Base-by-base conservation (phyloP, 192 early-diverging fungal species). In the Coemansia sp. region DNA sequence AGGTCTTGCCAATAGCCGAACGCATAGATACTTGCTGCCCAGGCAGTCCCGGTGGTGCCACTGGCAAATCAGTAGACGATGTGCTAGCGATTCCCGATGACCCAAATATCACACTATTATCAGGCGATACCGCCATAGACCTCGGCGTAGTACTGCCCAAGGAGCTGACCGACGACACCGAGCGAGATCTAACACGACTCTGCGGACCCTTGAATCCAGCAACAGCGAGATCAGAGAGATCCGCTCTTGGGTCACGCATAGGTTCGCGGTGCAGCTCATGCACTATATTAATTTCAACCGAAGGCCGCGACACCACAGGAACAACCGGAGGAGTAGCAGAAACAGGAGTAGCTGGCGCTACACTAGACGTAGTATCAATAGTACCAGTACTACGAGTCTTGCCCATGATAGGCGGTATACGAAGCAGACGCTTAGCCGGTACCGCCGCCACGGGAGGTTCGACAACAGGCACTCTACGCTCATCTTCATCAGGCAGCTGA, bases 231-330 rank as follows among this genome's bases (percentile, higher is more conserved):
- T 69, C 74, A 5, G 79, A 76, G 36, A 81, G 65, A 38, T 76
- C 79, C 24, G 61, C 80, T 18, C 80, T 69, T 1, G 80, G 80
- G 55, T 82, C 80, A 33, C 66, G 70, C 40, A 77, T 20, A 31
- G 80, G 80, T 43, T 82, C 80, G 33, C 69, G 69, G 47, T 82
- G 80, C 62, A 55, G 58, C 2, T 64, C 61, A 22, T 61, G 47
- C 16, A 77, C 62, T 16, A 82, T 77, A 34, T 38, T 82, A 62
- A 81, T 62, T 39, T 81, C 74, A 2, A 66, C 60, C 1, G 78
- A 71, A 20, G 68, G 71, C 18, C 71, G 43, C 3, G 53, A 66
- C 6, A 67, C 69, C 29, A 18, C 55, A 16, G 55, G 55, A 58
- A 31, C 24, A 15, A 22, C 55, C 1, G 55, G 20, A 20, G 38